phyloP scores from a whole-genome alignment of 306 rosid species.

The Purshia tridentata region DNA sequence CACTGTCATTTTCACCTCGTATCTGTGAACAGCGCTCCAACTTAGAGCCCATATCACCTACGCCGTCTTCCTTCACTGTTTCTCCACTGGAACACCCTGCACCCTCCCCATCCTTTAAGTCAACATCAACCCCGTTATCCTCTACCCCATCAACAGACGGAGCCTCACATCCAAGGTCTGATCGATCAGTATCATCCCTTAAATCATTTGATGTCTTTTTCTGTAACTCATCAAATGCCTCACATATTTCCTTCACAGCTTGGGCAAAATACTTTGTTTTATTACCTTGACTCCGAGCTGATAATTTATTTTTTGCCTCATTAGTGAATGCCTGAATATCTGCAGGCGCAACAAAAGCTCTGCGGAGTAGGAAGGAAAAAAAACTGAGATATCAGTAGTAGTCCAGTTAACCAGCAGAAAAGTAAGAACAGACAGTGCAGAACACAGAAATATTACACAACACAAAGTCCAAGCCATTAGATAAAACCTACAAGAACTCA shows the following conservation, averaged over 20 bases:
- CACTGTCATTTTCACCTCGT: slow-evolving; percentile 48
- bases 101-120: slow-evolving; percentile 50
- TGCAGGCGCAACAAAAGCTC: slow-evolving; percentile 94
- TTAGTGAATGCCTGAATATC: slow-evolving; percentile 83
- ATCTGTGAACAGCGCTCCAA: slow-evolving; percentile 56
- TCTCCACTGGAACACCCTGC: slow-evolving; percentile 38
- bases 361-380: slow-evolving; percentile 37
- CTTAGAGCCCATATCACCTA: slow-evolving; percentile 44
- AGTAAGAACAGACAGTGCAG: background rate
- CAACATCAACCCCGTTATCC: slow-evolving; percentile 39
- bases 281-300: slow-evolving; percentile 69
- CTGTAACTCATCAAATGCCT: slow-evolving; percentile 75
- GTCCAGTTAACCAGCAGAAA: background rate
- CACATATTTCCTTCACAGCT: slow-evolving; percentile 89
- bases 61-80: slow-evolving; percentile 23
- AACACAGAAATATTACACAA: background rate
- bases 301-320: slow-evolving; percentile 66
- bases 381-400: slow-evolving; percentile 24
- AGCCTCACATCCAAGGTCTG: slow-evolving; percentile 59
- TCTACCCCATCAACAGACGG: slow-evolving; percentile 53
- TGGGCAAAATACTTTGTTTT: slow-evolving; percentile 75
- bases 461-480: too few species aligned
- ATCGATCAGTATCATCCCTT: slow-evolving; percentile 59
- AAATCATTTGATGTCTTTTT: slow-evolving; percentile 56
- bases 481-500: too few species aligned